Percentiles rank a stretch among this genome's conserved stretches.
These are phyloP conservation scores for Lepidium sativum DNA, from an alignment of 345 rosid genomes.

Conservation along the genomic window DNA sequence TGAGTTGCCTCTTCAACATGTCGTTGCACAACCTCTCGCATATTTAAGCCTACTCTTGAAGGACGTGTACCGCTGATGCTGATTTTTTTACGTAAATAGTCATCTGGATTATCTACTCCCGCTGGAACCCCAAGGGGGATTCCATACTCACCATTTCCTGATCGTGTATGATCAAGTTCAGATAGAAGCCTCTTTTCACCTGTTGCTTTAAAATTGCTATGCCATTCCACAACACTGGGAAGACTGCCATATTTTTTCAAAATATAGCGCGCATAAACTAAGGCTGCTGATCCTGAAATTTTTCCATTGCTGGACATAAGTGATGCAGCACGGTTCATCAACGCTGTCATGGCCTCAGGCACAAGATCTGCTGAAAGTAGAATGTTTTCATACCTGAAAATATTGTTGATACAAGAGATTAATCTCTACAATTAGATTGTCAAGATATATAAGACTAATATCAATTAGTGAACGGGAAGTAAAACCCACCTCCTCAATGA, in stretches of 20 bases:
- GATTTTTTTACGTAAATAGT: conserved; percentile 73
- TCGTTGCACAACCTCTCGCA: conserved; percentile 77
- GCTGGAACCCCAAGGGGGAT: conserved; percentile 76
- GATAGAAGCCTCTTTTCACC: conserved; percentile 77
- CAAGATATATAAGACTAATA: neutral
- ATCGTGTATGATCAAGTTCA: conserved; percentile 78
- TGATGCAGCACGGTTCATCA: conserved; percentile 52
- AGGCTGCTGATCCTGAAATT: conserved; percentile 56
- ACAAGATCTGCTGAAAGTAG: conserved; percentile 76
- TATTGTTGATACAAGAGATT: conserved; percentile 13
- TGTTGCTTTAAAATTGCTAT: conserved; percentile 56
- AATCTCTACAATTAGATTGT: neutral
- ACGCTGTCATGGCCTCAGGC: conserved; percentile 73
- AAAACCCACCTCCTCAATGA: conserved; percentile 66
- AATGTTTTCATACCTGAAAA: conserved; percentile 71
- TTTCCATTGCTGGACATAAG: conserved; percentile 60
- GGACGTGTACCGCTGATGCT: conserved; percentile 42
- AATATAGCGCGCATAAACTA: conserved; percentile 68
- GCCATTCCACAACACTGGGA: conserved; percentile 88
- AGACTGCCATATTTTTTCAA: conserved; percentile 64
- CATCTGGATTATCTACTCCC: conserved; percentile 84
- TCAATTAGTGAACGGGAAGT: neutral
- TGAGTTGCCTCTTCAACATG: conserved; percentile 60
- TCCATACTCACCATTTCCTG: conserved; percentile 66
- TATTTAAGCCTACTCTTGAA: conserved; percentile 70